Evolutionary conservation across 352 stramenopile species (phyloP).

Genomic region (Phytophthora tentaculata): DNA sequence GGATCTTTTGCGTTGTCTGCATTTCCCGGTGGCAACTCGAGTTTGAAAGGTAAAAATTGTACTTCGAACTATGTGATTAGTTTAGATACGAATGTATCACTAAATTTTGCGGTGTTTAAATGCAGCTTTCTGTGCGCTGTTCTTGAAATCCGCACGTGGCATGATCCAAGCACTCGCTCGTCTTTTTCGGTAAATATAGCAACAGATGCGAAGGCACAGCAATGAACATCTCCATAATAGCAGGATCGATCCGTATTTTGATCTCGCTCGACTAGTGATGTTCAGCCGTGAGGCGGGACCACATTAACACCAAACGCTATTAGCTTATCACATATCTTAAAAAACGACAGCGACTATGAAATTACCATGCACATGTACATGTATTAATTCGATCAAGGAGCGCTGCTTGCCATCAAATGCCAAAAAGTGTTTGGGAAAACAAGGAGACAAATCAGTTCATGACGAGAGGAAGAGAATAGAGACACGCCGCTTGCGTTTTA

Average conservation of each 20-base stretch:
- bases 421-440: not conserved
- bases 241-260: constrained; percentile 31
- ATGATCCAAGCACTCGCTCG: constrained; percentile 68
- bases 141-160: constrained; percentile 67
- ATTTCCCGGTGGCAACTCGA: constrained; percentile 66
- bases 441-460: constrained; percentile 15
- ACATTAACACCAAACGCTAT: too few species aligned
- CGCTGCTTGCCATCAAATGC: not conserved
- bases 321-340: too few species aligned
- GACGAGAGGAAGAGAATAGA: constrained; percentile 8
- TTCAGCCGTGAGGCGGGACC: too few species aligned
- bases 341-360: not conserved
- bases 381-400: not conserved
- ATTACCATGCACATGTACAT: too few species aligned
- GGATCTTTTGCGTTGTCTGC: constrained; percentile 61
- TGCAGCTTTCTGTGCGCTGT: constrained; percentile 65
- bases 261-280: constrained; percentile 9
- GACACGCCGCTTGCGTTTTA: constrained; percentile 22
- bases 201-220: constrained; percentile 4
- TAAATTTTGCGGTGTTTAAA: not conserved
- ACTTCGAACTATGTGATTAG: too few species aligned
- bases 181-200: constrained; percentile 55
- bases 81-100: too few species aligned
- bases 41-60: constrained; percentile 56
- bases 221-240: constrained; percentile 15